Percentiles rank a stretch among this genome's conserved stretches.
These are phyloP conservation scores for Lathyrus aphaca DNA, from an alignment of 306 rosid genomes.

Conservation along the genomic window DNA sequence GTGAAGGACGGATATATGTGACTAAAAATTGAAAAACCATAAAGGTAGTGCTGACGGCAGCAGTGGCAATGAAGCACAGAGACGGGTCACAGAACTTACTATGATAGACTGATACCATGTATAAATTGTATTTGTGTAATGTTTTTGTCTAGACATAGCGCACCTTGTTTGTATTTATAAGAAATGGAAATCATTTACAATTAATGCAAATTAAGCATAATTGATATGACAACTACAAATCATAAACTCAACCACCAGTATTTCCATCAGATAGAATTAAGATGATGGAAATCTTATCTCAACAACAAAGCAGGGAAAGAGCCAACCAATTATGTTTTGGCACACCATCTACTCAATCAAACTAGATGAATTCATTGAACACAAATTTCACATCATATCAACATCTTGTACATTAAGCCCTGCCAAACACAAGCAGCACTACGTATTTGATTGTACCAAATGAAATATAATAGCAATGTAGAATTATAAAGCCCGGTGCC, in stretches of 20 bases:
- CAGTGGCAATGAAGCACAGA: background rate
- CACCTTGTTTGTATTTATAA: no score
- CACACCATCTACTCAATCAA: constrained; percentile 29
- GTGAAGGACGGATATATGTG: background rate
- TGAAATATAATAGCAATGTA: constrained; percentile 15
- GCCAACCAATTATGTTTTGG: constrained; percentile 17
- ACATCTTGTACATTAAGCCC: constrained; percentile 16
- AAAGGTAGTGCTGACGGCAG: background rate
- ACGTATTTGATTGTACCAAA: constrained; percentile 12
- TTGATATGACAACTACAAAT: no score
- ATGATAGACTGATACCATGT: constrained; percentile 8
- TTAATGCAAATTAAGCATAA: no score
- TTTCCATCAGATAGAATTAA: constrained; percentile 34
- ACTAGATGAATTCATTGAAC: constrained; percentile 23
- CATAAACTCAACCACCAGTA: constrained; percentile 30
- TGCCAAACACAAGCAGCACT: constrained; percentile 14
- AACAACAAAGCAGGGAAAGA: constrained; percentile 21
- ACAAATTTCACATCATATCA: constrained; percentile 30
- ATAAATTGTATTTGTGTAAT: background rate
- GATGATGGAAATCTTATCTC: constrained; percentile 22
- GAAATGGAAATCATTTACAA: no score
- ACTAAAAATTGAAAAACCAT: background rate
- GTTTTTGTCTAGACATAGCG: no score
- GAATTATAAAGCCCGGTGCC: constrained; percentile 24
- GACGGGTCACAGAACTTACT: background rate